phyloP scores from a whole-genome alignment of 73 alveolate species.

The Paramecium pentaurelia region DNA sequence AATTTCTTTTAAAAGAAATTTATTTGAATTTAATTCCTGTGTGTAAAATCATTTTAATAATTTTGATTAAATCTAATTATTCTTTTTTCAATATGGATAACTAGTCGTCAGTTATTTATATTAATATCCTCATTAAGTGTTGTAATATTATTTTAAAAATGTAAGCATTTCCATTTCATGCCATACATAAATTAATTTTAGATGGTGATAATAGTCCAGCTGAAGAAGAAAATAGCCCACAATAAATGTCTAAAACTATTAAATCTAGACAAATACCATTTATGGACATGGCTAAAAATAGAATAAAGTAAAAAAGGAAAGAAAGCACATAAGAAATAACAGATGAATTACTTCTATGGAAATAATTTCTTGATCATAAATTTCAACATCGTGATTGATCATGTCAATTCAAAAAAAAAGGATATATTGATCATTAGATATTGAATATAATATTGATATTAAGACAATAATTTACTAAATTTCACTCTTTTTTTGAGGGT shows the following conservation, averaged over 20 bases:
- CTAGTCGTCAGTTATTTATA: neutral
- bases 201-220: neutral
- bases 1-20: constrained; percentile 64
- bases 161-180: neutral
- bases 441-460: neutral
- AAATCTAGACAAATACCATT: neutral
- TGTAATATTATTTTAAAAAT: neutral
- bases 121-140: neutral
- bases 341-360: neutral
- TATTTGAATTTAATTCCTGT: neutral
- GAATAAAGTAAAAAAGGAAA: neutral
- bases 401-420: neutral
- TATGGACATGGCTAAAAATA: neutral
- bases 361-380: neutral
- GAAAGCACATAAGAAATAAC: neutral
- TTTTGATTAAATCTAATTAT: neutral
- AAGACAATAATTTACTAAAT: neutral
- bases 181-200: neutral
- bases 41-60: neutral
- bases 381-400: neutral
- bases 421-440: neutral
- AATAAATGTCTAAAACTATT: neutral
- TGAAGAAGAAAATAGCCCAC: neutral
- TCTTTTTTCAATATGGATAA: neutral
- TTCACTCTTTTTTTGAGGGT: neutral